Evolutionary conservation across 805 yeast genomes (phyloP), one percentile per base, ranked within the genome.

Genomic region (Lachancea meyersii): DNA sequence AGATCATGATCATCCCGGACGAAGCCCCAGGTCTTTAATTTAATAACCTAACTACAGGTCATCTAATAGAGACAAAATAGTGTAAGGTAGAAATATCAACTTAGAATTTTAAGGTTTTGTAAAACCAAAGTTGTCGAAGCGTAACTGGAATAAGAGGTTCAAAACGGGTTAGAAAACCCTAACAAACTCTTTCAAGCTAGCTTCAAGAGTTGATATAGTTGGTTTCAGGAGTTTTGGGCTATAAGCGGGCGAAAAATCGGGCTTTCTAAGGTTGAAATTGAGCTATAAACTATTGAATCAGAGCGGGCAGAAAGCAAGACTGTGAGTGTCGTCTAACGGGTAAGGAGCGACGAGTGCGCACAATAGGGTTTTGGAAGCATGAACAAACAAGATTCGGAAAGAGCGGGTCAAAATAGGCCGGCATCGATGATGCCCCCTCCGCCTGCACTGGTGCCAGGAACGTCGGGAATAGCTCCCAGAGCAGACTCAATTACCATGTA

Each of bases 401-500:
- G 33, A 9, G 30, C 38, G 5, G 24, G 35, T 5, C 44, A 41
- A 20, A 40, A 31, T 21, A 37, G 35, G 19, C 27, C 38, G 18
- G 33, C 45, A 6, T 35, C 45, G 18, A 28, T 32, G 17, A 46
- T 46, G 46, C 48, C 48, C n/a, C 48, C 48, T 7, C 48, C 48
- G n/a, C 42, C 41, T 33, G 43, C 36, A 11, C 45, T 34, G 23
- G 44, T 36, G 4, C 30, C 27, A 17, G 35, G 41, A 16, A 18
- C 22, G n/a, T 27, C 47, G 5, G 38, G 40, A 23, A 17, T 33
- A 24, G 23, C 36, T 7, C 45, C 41, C 19, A 41, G 53, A 18
- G 48, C 48, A 17, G 54, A 53, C 22, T 47, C 54, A 14, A 40
- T 50, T 11, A 47, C 54, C n/a, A 41, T 48, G 44, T 53, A 50